phyloP scores from a whole-genome alignment of 1,139 yeast species.

The Candida labiduridarum region DNA sequence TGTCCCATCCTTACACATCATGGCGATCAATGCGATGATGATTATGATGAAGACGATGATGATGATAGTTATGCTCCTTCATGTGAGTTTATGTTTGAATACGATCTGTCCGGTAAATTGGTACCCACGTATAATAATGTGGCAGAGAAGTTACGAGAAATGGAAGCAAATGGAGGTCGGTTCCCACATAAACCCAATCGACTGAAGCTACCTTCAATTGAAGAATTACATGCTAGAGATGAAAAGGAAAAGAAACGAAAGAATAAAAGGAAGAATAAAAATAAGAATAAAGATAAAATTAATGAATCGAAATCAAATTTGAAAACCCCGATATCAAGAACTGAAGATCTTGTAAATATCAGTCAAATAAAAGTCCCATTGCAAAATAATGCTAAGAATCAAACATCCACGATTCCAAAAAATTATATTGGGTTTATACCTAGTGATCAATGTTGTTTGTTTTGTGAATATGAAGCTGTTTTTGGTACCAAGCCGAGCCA shows the following conservation, averaged over 20 bases:
- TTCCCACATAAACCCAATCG: conserved; percentile 6
- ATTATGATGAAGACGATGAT: conserved; percentile 20
- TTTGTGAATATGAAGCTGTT: conserved; percentile 63
- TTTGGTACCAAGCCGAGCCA: conserved; percentile 18
- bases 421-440: conserved; percentile 17
- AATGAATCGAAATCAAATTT: neutral
- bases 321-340: conserved; percentile 2
- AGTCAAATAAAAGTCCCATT: neutral
- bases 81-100: conserved; percentile 49
- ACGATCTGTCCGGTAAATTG: conserved; percentile 45
- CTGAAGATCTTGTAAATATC: conserved; percentile 1
- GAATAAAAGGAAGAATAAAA: conserved; percentile 16
- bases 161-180: conserved; percentile 18
- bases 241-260: conserved; percentile 25
- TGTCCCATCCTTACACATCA: conserved; percentile 29
- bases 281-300: neutral
- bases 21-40: conserved; percentile 7
- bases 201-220: conserved; percentile 21
- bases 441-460: conserved; percentile 41
- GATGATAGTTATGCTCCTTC: conserved; percentile 34
- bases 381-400: neutral
- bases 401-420: conserved; percentile 10
- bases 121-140: conserved; percentile 45
- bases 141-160: conserved; percentile 39
- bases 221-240: conserved; percentile 16